Conservation (phyloP, 1,139 yeast species). For the Lodderomyces beijingensis region DNA sequence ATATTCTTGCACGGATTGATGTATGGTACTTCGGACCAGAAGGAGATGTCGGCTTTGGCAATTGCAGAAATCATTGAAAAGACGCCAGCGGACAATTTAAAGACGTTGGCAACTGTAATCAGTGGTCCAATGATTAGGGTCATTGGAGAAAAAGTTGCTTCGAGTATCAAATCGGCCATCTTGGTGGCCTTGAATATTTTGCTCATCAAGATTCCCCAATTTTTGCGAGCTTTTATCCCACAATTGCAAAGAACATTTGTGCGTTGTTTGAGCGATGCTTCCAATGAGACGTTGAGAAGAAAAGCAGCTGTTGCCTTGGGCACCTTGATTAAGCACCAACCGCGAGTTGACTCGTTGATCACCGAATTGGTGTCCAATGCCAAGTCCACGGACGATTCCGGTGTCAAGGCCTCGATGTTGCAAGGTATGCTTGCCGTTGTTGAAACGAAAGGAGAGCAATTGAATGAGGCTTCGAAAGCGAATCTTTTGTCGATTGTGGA, state of each 20-base stretch:
- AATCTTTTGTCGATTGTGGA: constrained; percentile 73
- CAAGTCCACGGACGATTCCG: constrained; percentile 49
- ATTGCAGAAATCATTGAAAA: constrained; percentile 85
- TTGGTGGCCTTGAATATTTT: constrained; percentile 76
- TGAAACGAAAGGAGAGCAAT: constrained; percentile 68
- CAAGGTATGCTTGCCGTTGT: constrained; percentile 84
- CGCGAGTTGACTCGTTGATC: constrained; percentile 90
- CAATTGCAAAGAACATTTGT: constrained; percentile 97
- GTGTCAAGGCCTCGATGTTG: constrained; percentile 81
- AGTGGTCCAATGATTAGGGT: constrained; percentile 98
- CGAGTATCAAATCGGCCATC: constrained; percentile 91
- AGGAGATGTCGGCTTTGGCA: constrained; percentile 83
- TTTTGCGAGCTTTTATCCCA: constrained; percentile 92
- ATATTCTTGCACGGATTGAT: constrained; percentile 91
- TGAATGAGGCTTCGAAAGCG: constrained; percentile 70
- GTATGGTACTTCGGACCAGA: constrained; percentile 84
- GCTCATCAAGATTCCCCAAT: constrained; percentile 80
- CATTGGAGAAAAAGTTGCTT: constrained; percentile 88
- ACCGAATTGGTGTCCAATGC: constrained; percentile 80
- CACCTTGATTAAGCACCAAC: constrained; percentile 80
- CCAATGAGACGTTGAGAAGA: constrained; percentile 66
- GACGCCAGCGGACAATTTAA: constrained; percentile 76
- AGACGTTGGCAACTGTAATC: constrained; percentile 85
- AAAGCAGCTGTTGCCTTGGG: constrained; percentile 93
- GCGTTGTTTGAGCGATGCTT: constrained; percentile 76